Base-by-base conservation (phyloP, 2,329 filamentous ascomycete species). In the Pestalotiopsis sp. region DNA sequence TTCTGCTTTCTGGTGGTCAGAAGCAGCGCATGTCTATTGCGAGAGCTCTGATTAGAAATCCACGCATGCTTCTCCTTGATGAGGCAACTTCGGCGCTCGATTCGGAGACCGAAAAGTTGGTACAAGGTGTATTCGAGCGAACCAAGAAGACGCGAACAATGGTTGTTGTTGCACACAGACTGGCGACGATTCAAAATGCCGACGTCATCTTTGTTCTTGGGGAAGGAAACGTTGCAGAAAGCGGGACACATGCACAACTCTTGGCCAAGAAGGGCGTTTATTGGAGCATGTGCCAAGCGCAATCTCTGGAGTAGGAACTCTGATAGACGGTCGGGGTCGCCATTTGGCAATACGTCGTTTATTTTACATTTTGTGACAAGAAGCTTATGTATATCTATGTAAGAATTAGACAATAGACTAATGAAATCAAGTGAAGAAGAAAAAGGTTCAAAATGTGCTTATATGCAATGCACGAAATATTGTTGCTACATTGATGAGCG, bases 181-280 rank as follows among this genome's bases (percentile, higher is more conserved):
- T 95, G 64, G 90, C 91, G 0, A 95, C 91, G 11, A 89, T 95
- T 31, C 92, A 93, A 76, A 91, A 94, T 73, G 92, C 92, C 2
- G 90, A 95, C 77, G 80, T 90, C 14, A 95, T 95, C 63, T 93
- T 92, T 74, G 92, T 95, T 0, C 87, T 96, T 61, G 91, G 92
- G 6, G 86, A 90, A 66, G 89, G 90, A 4, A 86, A 82, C 71
- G 80, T 89, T 66, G 75, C 88, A 23, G 87, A 89, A 76, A 80
- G 82, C 71, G 87, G 86, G 7, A 87, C 75, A 17, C 87, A 89
- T 68, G 67, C 72, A 3, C 83, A 87, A 69, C 73, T 89, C 64
- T 73, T 89, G 63, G 83, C 80, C 75, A 81, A 82, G 78, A 82
- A 80, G 73, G 87, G 86, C 3, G 81, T 87, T 6, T 88, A 89